phyloP scores from a whole-genome alignment of 495 filamentous ascomycete species.

The Terfezia claveryi region DNA sequence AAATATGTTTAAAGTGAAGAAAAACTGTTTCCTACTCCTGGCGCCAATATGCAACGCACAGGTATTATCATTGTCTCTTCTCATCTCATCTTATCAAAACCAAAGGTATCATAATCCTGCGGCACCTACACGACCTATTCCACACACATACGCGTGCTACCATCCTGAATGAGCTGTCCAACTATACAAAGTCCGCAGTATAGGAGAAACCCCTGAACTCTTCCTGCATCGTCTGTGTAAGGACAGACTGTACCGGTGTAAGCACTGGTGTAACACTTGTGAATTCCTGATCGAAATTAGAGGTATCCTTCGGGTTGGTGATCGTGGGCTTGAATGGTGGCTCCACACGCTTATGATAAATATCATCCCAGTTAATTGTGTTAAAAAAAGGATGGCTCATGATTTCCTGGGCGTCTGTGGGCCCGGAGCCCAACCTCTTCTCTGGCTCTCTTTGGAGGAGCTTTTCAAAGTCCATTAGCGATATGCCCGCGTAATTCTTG shows the following conservation, averaged over 20 bases:
- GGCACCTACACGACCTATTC: too few species aligned
- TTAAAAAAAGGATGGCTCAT: conserved; percentile 98
- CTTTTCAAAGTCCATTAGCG: conserved; percentile 2
- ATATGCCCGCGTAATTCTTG: background rate
- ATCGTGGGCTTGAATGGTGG: conserved; percentile 82
- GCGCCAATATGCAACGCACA: too few species aligned
- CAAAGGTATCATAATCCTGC: too few species aligned
- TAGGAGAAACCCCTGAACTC: conserved; percentile 99
- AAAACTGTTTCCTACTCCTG: too few species aligned
- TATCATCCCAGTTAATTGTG: conserved; percentile 95
- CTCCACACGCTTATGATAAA: conserved; percentile 78
- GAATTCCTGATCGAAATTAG: conserved; percentile 97
- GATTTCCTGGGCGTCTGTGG: conserved; percentile 94
- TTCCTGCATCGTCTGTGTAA: conserved; percentile 98
- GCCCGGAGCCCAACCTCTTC: conserved; percentile 71
- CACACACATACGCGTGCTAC: too few species aligned
- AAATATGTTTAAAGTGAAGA: too few species aligned
- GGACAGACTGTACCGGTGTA: conserved; percentile 88
- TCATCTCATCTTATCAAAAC: too few species aligned
- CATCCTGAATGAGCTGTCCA: too few species aligned
- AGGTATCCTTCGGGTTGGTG: conserved; percentile 80
- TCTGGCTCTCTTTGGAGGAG: conserved; percentile 90
- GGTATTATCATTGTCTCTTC: too few species aligned
- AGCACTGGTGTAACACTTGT: conserved; percentile 95
- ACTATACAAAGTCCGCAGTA: conserved; percentile 44